These are phyloP conservation scores for Nakazawaea holstii DNA, from an alignment of 805 yeast species.

Conservation along the genomic window DNA sequence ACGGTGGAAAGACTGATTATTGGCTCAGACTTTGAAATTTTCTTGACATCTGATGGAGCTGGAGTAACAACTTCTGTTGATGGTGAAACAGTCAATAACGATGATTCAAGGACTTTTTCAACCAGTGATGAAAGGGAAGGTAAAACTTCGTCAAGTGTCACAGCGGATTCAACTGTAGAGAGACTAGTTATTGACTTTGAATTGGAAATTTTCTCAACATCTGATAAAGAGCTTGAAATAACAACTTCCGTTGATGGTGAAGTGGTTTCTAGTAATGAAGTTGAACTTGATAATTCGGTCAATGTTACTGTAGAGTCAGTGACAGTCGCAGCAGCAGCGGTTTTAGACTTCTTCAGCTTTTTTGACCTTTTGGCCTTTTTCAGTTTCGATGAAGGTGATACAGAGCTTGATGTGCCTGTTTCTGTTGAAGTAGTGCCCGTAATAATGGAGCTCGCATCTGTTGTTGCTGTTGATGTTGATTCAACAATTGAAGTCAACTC, in stretches of 20 bases:
- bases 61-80: constrained; percentile 8
- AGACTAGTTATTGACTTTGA: not conserved
- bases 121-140: not conserved
- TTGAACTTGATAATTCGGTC: not conserved
- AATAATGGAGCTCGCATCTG: no score
- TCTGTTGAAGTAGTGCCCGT: not conserved
- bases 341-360: no score
- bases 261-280: not conserved
- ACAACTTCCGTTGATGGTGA: not conserved
- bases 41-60: constrained; percentile 1
- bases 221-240: not conserved
- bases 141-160: not conserved
- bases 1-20: not conserved
- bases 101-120: not conserved
- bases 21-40: not conserved
- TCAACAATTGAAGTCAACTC: no score
- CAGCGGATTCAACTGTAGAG: not conserved
- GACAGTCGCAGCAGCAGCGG: no score
- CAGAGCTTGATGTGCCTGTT: not conserved
- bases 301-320: not conserved
- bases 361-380: no score
- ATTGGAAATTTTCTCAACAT: no score
- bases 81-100: constrained; percentile 3
- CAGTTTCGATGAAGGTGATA: no score
- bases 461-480: no score